A percentile compares a stretch with the other conserved stretches of the same genome.
phyloP scores from a whole-genome alignment of 1,139 yeast genomes.

The Scheffersomyces insectosa region DNA sequence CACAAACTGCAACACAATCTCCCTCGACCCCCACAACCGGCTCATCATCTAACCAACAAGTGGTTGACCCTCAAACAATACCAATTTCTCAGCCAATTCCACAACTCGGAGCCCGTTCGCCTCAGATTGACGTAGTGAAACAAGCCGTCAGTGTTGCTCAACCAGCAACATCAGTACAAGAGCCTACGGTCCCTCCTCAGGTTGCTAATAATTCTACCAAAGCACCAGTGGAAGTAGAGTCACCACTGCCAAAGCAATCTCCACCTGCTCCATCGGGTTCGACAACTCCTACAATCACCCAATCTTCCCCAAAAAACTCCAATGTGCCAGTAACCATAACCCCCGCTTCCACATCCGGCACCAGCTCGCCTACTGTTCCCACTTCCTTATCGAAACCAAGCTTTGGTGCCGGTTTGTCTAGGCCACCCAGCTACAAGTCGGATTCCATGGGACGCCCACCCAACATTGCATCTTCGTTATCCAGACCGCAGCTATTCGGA shows the following conservation, averaged over 20 bases:
- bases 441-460: slow-evolving; percentile 8
- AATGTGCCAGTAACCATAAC: not conserved
- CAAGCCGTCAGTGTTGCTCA: not conserved
- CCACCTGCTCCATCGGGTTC: slow-evolving; percentile 1
- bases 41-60: not conserved
- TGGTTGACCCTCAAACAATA: not conserved
- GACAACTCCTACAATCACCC: not conserved
- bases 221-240: not conserved
- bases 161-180: slow-evolving; percentile 1
- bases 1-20: slow-evolving; percentile 1
- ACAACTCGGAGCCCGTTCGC: not conserved
- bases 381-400: slow-evolving; percentile 5
- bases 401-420: slow-evolving; percentile 10
- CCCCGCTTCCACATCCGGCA: not conserved
- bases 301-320: too few species aligned
- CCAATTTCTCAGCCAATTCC: not conserved
- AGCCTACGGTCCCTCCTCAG: not conserved
- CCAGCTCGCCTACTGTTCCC: not conserved
- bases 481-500: slow-evolving; percentile 15
- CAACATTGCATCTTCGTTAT: slow-evolving; percentile 6
- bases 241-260: slow-evolving; percentile 1
- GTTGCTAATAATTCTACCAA: not conserved
- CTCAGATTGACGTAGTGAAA: not conserved
- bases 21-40: not conserved
- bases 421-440: slow-evolving; percentile 15